A percentile compares a stretch with the other conserved stretches of the same genome.
phyloP scores from a whole-genome alignment of 305 asterid genomes.

The Solanum hybrid region DNA sequence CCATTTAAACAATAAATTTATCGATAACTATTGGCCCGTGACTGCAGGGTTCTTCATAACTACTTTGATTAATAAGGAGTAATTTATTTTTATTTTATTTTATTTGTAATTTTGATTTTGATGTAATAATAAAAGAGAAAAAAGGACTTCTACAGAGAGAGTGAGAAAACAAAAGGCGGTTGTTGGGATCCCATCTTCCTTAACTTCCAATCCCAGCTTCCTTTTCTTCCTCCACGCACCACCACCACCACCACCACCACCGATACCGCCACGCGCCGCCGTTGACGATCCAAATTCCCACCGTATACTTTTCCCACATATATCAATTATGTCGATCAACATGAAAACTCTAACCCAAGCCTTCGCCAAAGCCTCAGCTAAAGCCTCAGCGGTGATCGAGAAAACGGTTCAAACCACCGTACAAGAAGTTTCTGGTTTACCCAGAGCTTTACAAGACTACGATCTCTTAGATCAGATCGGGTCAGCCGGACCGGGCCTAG shows the following conservation, averaged over 20 bases:
- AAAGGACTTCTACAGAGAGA: not conserved
- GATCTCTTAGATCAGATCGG: constrained; percentile 84
- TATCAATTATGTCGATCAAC: constrained; percentile 59
- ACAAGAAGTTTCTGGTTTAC: constrained; percentile 92
- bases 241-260: not conserved
- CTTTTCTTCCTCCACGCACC: not conserved
- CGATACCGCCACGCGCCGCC: not conserved
- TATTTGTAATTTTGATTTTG: not conserved
- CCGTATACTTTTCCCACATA: not conserved
- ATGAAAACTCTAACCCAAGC: constrained; percentile 91
- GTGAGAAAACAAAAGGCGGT: not conserved
- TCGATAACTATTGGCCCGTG: not conserved
- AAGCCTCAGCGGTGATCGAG: constrained; percentile 87
- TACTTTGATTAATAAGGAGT: not conserved
- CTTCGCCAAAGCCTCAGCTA: constrained; percentile 88
- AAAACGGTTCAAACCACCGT: constrained; percentile 97
- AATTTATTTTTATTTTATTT: too few species aligned
- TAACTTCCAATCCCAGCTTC: not conserved
- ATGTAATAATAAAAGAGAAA: not conserved
- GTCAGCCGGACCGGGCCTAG: constrained; percentile 87
- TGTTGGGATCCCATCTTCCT: constrained; percentile 2
- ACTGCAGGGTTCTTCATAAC: not conserved
- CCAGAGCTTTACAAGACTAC: constrained; percentile 82
- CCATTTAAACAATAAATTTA: not conserved
- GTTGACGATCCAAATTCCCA: not conserved